Conservation (phyloP, 2,329 filamentous ascomycete species). For the Penicillium sp. region DNA sequence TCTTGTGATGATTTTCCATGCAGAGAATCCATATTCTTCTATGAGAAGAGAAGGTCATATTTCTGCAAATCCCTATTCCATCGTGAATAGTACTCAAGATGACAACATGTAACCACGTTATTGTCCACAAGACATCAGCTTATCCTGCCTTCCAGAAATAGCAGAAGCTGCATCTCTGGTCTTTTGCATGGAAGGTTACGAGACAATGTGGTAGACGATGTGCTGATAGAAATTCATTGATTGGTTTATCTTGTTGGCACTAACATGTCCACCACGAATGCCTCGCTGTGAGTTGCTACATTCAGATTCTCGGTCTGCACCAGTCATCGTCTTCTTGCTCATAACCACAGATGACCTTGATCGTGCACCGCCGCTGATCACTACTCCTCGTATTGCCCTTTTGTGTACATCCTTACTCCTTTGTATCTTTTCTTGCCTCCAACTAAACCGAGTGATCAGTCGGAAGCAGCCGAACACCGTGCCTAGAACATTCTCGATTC, state of each 20-base stretch:
- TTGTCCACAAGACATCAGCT: neutral
- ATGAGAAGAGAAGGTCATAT: neutral
- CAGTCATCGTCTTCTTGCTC: neutral
- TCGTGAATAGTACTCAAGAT: neutral
- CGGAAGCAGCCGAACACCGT: constrained; percentile 28
- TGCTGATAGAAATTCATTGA: neutral
- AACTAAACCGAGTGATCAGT: constrained; percentile 9
- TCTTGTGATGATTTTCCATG: neutral
- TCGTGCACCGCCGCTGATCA: neutral
- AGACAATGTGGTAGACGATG: too few relatives aligned
- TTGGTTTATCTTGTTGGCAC: neutral
- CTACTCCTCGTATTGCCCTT: neutral
- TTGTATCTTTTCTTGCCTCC: neutral
- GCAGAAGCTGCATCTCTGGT: neutral
- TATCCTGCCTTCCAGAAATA: neutral
- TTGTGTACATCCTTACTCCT: neutral
- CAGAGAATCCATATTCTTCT: neutral
- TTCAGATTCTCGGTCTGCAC: neutral
- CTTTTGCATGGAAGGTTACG: too few relatives aligned
- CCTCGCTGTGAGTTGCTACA: neutral
- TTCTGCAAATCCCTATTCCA: neutral
- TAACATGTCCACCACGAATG: neutral
- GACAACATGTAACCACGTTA: neutral
- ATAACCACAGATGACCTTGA: neutral
- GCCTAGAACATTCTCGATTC: constrained; percentile 10